phyloP scores from a whole-genome alignment of 768 basidiomycete genomes.

The Xerocomus brunneocitrinus region DNA sequence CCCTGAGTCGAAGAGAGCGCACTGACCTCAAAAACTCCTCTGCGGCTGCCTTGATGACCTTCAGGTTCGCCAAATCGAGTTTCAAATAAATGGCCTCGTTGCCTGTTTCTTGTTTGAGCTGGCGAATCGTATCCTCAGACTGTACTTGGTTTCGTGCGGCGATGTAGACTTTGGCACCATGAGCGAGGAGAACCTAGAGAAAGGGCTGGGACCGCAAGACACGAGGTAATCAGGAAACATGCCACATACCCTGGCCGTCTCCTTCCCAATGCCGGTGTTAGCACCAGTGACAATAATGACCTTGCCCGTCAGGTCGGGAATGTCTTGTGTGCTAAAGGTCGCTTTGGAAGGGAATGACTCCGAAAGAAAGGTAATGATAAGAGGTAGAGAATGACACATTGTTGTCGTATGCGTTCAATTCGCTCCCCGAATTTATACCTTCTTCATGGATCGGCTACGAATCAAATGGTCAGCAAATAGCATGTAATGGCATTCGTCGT shows the following conservation, averaged over 20 bases:
- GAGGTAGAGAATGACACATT: no score
- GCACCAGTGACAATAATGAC: conserved; percentile 35
- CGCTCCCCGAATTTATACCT: no score
- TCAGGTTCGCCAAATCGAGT: conserved; percentile 37
- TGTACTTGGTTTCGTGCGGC: conserved; percentile 25
- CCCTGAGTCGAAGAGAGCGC: conserved; percentile 26
- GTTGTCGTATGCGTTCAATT: no score
- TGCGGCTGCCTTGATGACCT: conserved; percentile 20
- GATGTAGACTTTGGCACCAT: conserved; percentile 35
- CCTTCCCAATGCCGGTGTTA: conserved; percentile 29
- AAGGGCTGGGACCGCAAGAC: neutral
- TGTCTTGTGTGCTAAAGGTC: conserved; percentile 26
- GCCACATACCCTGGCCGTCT: conserved; percentile 18
- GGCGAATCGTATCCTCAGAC: conserved; percentile 26
- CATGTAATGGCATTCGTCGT: no score
- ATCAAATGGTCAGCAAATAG: no score
- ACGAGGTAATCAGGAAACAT: neutral
- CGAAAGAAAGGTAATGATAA: neutral
- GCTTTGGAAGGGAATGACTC: conserved; percentile 18
- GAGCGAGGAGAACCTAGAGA: conserved; percentile 22
- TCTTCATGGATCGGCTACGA: no score
- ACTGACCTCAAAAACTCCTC: conserved; percentile 9
- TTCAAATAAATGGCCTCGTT: conserved; percentile 31
- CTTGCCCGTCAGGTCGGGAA: conserved; percentile 33
- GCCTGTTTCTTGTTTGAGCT: conserved; percentile 31